Percentiles rank a stretch among this genome's conserved stretches.
phyloP scores from a whole-genome alignment of 2,329 filamentous ascomycete species.

The Ceratocystis harringtonii region DNA sequence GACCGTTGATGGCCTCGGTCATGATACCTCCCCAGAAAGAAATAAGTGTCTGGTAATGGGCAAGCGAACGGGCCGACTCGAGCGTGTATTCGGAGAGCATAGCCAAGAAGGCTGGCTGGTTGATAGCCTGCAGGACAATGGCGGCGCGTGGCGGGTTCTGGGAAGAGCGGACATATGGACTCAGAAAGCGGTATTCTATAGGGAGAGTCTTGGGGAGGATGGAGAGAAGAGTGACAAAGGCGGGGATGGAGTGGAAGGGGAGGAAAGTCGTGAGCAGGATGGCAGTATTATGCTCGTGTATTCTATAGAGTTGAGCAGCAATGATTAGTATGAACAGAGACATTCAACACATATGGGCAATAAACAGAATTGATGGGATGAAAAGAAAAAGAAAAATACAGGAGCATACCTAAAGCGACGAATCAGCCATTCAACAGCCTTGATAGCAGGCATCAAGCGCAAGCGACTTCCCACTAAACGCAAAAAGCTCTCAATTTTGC shows the following conservation, averaged over 20 bases:
- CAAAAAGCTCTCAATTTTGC: constrained; percentile 66
- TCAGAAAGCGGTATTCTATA: constrained; percentile 64
- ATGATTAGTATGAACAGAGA: constrained; percentile 6
- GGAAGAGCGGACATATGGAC: constrained; percentile 68
- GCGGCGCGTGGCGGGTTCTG: constrained; percentile 64
- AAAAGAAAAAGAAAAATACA: background rate
- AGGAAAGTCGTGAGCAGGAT: constrained; percentile 72
- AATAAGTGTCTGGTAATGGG: constrained; percentile 62
- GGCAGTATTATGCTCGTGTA: constrained; percentile 80
- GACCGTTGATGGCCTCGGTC: constrained; percentile 70
- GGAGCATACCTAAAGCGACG: constrained; percentile 62
- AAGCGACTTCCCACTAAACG: constrained; percentile 62
- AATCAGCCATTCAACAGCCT: constrained; percentile 88
- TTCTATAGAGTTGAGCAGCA: constrained; percentile 33
- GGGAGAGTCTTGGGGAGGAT: constrained; percentile 69
- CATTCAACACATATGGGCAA: constrained; percentile 2
- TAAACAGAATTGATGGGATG: background rate
- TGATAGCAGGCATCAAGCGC: constrained; percentile 73
- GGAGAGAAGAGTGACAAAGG: constrained; percentile 73
- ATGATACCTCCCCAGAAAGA: constrained; percentile 85
- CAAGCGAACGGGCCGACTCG: constrained; percentile 52
- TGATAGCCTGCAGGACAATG: constrained; percentile 69
- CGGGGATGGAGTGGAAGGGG: constrained; percentile 75
- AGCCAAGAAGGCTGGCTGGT: constrained; percentile 61
- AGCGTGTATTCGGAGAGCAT: constrained; percentile 67